These are phyloP conservation scores for Clitoria ternatea DNA, from an alignment of 306 rosid genomes.

Conservation along the genomic window DNA sequence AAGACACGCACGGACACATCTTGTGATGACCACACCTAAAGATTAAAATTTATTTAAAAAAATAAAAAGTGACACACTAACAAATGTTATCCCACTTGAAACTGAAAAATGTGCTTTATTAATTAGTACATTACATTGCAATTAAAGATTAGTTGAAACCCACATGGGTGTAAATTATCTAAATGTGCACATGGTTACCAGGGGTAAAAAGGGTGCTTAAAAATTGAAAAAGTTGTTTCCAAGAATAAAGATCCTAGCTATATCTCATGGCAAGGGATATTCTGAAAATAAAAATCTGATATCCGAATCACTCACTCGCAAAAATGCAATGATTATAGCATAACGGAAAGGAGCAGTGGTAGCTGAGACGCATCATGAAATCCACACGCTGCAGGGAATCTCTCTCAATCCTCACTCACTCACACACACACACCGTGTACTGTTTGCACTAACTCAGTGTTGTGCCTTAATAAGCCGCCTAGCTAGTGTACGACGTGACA, in stretches of 20 bases:
- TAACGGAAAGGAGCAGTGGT: slow-evolving; percentile 33
- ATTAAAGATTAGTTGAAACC: slow-evolving; percentile 6
- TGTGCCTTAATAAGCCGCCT: slow-evolving; percentile 15
- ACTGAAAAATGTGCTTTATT: neutral
- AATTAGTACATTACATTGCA: neutral
- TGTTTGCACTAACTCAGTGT: slow-evolving; percentile 31
- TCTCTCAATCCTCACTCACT: neutral
- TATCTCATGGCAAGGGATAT: neutral
- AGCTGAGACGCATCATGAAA: slow-evolving; percentile 14
- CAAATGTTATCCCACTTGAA: neutral
- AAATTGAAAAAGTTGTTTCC: slow-evolving; percentile 8
- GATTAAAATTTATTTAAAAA: too few species aligned
- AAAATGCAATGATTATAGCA: slow-evolving; percentile 36
- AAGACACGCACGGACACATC: slow-evolving; percentile 22
- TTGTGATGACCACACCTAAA: neutral
- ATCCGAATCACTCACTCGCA: slow-evolving; percentile 29
- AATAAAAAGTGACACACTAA: neutral
- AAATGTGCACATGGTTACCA: neutral
- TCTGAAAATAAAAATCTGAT: neutral
- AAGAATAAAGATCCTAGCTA: slow-evolving; percentile 28
- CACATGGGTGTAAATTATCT: too few species aligned
- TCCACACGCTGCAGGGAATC: slow-evolving; percentile 24
- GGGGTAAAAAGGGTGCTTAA: slow-evolving; percentile 2
- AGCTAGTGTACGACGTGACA: slow-evolving; percentile 39
- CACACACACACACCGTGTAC: slow-evolving; percentile 35